Conservation (phyloP, 257 asterid genomes). For the Lantana camara region DNA sequence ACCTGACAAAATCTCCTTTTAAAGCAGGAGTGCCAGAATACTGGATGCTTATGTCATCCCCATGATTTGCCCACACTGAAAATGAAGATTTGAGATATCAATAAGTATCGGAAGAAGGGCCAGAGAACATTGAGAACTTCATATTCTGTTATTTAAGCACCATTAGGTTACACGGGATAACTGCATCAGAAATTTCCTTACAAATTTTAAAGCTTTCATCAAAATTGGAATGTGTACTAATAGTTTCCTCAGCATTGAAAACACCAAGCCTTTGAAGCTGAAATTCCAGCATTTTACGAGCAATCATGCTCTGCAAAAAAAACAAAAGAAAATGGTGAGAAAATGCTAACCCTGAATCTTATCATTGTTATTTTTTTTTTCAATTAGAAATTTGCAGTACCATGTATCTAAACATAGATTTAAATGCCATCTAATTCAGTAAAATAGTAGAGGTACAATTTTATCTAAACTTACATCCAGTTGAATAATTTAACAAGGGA, state of each 20-base stretch:
- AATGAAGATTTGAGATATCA: constrained; percentile 32
- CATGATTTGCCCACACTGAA: constrained; percentile 99
- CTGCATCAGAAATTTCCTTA: constrained; percentile 38
- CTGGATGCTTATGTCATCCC: constrained; percentile 97
- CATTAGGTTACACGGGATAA: constrained; percentile 19
- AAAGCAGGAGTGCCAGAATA: constrained; percentile 98
- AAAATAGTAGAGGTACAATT: constrained; percentile 10
- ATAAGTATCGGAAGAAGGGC: constrained; percentile 24
- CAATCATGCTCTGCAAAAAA: constrained; percentile 83
- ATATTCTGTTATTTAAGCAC: constrained; percentile 17
- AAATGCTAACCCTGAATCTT: constrained; percentile 10
- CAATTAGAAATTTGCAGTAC: background rate
- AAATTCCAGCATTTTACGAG: constrained; percentile 92
- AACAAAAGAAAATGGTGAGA: constrained; percentile 11
- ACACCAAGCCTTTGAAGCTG: constrained; percentile 93
- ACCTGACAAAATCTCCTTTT: constrained; percentile 99
- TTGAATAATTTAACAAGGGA: constrained; percentile 11
- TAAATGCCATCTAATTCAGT: constrained; percentile 12
- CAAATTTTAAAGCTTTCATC: constrained; percentile 82
- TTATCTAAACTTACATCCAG: constrained; percentile 14
- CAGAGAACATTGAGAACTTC: constrained; percentile 13
- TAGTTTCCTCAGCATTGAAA: constrained; percentile 86
- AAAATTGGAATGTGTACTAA: constrained; percentile 79
- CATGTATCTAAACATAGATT: constrained; percentile 4
- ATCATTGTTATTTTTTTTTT: background rate